Base-by-base conservation (phyloP, 2,329 filamentous ascomycete species). In the Didymellaceae sp. region DNA sequence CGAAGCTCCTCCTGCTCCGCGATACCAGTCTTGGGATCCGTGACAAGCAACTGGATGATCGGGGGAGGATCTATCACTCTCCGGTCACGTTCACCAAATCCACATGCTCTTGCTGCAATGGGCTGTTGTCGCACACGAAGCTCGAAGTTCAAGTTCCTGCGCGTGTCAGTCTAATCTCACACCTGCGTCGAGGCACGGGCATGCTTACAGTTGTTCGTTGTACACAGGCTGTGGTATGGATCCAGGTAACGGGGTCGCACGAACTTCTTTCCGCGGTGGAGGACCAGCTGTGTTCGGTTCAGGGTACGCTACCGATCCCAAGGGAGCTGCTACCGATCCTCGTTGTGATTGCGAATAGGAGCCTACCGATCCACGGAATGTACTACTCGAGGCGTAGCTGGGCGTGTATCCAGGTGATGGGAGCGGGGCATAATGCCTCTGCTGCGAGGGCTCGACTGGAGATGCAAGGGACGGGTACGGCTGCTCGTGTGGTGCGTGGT, bases 21-120 rank as follows among this genome's bases (percentile, higher is more conserved):
- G 14, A 66, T 61, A 34, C 77, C 76, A 11, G 76, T 79, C 26
- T 74, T 77, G 1, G 82, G 78, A 54, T 87, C 82, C 42, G 84
- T 82, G 47, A 91, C 82, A 21, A 79, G 77, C 37, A 93, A 81
- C 67, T 93, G 86, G 17, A 94, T 82, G 64, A 94, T 93, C 11
- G 90, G 90, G 2, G 90, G 90, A 31, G 90, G 90, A 66, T 94
- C 90, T 56, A 94, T 89, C 13, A 91, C 89, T 55, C 90, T 82
- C 30, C 90, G 83, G 67, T 94, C 90, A 57, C 89, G 81, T 72
- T 93, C 90, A 53, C 90, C 90, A 68, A 91, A 93, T 1, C 90
- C 90, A 64, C 90, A 94, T 32, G 89, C 89, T 60, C 90, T 81
- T 44, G 90, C 90, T 1, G 89, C 89, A 14, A 85, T 79, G 7